Evolutionary conservation across 2,329 filamentous ascomycete genomes (phyloP), one percentile per base, ranked within the genome.

Genomic region (Fusarium annulatum): DNA sequence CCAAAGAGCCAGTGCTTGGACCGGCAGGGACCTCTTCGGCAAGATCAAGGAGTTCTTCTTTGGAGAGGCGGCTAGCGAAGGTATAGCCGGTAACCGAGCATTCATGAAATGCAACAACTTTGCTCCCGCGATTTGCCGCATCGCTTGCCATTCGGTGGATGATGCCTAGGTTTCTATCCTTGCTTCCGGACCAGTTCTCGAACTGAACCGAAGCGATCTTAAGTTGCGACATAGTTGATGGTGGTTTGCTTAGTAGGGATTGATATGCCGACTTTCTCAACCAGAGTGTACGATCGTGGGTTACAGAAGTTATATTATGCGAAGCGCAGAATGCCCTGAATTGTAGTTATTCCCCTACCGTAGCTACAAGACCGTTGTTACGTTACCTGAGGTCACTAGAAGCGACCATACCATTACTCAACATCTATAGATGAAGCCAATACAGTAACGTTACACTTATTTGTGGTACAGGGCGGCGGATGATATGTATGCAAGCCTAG

Each of bases 21-120:
- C 43, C 57, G 1, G 34, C 3, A 5, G 57, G 57, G 4, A 60
- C 21, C 3, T 60, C 26, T 39, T 60, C 57, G 4, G 57, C 16
- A 8, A 33, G 2, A 23, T 21, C 5, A 14, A 60, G 21, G 1
- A 60, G 34, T 3, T 52, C 57, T 33, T 23, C 8, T 52, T 39
- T 52, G 1, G 43, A 52, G 15, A 52, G 43, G 5, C 57, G 57
- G 21, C 57, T 60, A 19, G 57, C 57, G 16, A 60, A 52, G 21
- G 57, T 60, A 16, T 52, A 60, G 19, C 57, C 57, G 3, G 33
- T 60, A 18, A 60, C 7, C 12, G 57, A 60, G 34, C 57, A 52
- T 39, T 60, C 57, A 14, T 60, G 57, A 21, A 60, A 60, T 10
- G 43, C 43, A 19, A 52, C 26, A 9, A 60, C 21, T 5, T 60